A percentile compares a stretch with the other conserved stretches of the same genome.
Evolutionary conservation across 2,329 filamentous ascomycete genomes (phyloP).

Genomic region (Colletotrichum spinosum): DNA sequence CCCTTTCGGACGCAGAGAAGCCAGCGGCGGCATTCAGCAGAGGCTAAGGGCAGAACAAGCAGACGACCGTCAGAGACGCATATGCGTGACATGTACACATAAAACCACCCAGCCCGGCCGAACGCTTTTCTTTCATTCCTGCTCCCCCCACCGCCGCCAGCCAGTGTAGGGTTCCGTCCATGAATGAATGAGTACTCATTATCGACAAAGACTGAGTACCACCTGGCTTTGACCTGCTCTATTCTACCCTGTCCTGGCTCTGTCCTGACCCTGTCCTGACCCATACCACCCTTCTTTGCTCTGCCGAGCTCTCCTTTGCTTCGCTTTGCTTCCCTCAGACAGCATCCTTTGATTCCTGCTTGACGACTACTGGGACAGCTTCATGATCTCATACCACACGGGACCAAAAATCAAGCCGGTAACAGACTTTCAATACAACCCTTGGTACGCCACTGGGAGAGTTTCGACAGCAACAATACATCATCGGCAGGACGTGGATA

Average conservation of each 20-base stretch:
- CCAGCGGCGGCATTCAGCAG: slow-evolving; percentile 32
- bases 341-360: background rate
- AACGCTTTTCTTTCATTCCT: slow-evolving; percentile 38
- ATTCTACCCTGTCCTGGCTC: no score
- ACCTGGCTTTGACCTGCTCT: slow-evolving; percentile 25
- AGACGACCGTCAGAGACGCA: slow-evolving; percentile 24
- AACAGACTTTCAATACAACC: slow-evolving; percentile 11
- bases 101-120: slow-evolving; percentile 33
- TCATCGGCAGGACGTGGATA: no score
- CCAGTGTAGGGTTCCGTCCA: slow-evolving; percentile 1
- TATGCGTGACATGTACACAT: slow-evolving; percentile 37
- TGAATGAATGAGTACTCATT: slow-evolving; percentile 28
- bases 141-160: background rate
- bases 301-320: no score
- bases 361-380: slow-evolving; percentile 14
- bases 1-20: slow-evolving; percentile 38
- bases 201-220: slow-evolving; percentile 27
- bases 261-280: no score
- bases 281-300: background rate
- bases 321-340: slow-evolving; percentile 8
- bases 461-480: no score
- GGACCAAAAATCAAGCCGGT: background rate
- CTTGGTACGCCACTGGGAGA: background rate
- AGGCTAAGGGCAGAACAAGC: slow-evolving; percentile 29
- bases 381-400: slow-evolving; percentile 5